phyloP scores from a whole-genome alignment of 2,329 filamentous ascomycete species.

The Monosporascus sp. region DNA sequence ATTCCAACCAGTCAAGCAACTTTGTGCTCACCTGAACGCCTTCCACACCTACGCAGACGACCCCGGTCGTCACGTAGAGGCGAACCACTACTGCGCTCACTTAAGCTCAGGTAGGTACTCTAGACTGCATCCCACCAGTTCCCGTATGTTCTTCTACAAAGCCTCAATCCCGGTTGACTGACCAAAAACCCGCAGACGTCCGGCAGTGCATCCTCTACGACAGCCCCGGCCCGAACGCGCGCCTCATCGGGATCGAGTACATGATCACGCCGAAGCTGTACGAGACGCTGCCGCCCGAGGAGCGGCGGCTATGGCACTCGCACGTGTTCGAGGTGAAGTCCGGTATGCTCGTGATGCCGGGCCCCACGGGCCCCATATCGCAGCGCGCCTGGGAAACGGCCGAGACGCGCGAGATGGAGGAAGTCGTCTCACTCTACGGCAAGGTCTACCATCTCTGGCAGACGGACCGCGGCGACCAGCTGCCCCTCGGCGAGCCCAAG shows the following conservation, averaged over 20 bases:
- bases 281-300: conserved; percentile 56
- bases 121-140: neutral
- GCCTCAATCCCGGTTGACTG: too few relatives aligned
- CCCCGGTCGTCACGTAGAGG: conserved; percentile 62
- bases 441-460: conserved; percentile 88
- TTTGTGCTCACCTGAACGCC: conserved; percentile 83
- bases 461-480: conserved; percentile 63
- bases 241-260: conserved; percentile 81
- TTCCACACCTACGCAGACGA: conserved; percentile 80
- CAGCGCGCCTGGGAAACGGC: conserved; percentile 65
- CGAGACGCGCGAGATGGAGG: conserved; percentile 76
- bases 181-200: conserved; percentile 46
- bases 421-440: conserved; percentile 70
- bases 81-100: conserved; percentile 83
- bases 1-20: conserved; percentile 65
- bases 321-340: conserved; percentile 69
- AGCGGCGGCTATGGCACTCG: conserved; percentile 77
- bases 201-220: conserved; percentile 86
- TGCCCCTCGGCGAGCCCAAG: conserved; percentile 48
- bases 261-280: conserved; percentile 73
- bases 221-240: conserved; percentile 57
- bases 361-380: conserved; percentile 46
- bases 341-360: conserved; percentile 76
- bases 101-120: conserved; percentile 50
- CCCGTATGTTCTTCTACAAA: too few relatives aligned